These are phyloP conservation scores for Talaromyces sp. DNA, from an alignment of 2,329 filamentous ascomycete species.

Conservation along the genomic window DNA sequence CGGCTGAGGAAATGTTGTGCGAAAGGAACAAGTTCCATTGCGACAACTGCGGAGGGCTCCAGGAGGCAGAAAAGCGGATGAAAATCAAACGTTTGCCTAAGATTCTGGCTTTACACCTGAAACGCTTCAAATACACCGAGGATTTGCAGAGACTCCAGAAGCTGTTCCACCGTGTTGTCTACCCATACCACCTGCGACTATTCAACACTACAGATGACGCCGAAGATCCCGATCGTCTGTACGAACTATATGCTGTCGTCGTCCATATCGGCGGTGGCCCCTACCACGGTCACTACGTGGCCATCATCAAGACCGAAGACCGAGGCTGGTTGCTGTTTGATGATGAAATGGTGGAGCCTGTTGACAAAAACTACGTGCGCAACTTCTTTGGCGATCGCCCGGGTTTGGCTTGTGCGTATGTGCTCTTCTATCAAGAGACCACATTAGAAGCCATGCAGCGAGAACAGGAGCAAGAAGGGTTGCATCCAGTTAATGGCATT, in stretches of 20 bases:
- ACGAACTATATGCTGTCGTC: conserved; percentile 94
- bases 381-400: conserved; percentile 96
- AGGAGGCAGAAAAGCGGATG: conserved; percentile 98
- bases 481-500: conserved; percentile 33
- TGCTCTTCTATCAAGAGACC: conserved; percentile 95
- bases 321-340: conserved; percentile 95
- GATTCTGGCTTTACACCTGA: conserved; percentile 85
- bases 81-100: conserved; percentile 94
- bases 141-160: conserved; percentile 91
- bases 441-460: conserved; percentile 61
- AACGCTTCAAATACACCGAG: conserved; percentile 97
- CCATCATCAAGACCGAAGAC: conserved; percentile 95
- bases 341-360: conserved; percentile 96
- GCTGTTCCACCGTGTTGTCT: conserved; percentile 92
- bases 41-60: conserved; percentile 90
- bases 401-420: conserved; percentile 88
- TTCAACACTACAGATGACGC: conserved; percentile 98
- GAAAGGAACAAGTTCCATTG: conserved; percentile 99
- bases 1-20: conserved; percentile 96
- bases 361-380: conserved; percentile 90
- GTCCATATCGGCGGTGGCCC: conserved; percentile 96
- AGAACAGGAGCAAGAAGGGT: conserved; percentile 77
- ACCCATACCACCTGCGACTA: conserved; percentile 90
- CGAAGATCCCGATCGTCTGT: conserved; percentile 85
- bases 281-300: conserved; percentile 96